Percentiles rank a stretch among this genome's conserved stretches.
These are phyloP conservation scores for Plantago coronopus DNA, from an alignment of 305 asterid genomes.

Conservation along the genomic window DNA sequence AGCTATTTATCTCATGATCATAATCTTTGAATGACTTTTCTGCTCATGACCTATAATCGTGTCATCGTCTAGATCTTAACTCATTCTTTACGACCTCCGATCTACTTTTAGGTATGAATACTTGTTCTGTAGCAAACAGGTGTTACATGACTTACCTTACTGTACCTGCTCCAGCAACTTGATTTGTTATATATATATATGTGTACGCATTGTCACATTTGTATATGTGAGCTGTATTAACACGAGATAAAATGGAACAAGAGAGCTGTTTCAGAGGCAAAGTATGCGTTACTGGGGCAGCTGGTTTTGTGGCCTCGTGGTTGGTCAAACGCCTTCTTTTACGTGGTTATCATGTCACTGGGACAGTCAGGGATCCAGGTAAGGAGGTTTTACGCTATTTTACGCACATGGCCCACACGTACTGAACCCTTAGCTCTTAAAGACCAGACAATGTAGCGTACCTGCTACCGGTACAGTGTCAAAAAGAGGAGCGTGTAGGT, in stretches of 20 bases:
- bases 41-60: constrained; percentile 11
- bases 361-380: constrained; percentile 92
- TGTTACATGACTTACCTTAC: constrained; percentile 38
- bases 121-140: constrained; percentile 17
- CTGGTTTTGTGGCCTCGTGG: constrained; percentile 90
- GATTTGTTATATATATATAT: constrained; percentile 20
- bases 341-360: constrained; percentile 67
- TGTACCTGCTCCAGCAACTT: constrained; percentile 14
- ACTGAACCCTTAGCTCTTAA: background rate
- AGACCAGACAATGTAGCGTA: too few relatives aligned
- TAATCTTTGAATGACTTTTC: constrained; percentile 5
- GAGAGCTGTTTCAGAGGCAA: constrained; percentile 34
- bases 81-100: constrained; percentile 1
- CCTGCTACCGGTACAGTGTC: too few relatives aligned
- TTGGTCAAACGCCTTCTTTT: constrained; percentile 71
- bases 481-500: background rate
- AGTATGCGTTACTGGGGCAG: constrained; percentile 90
- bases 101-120: background rate
- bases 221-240: background rate
- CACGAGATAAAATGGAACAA: constrained; percentile 15
- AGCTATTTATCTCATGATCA: background rate
- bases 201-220: background rate
- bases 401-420: background rate
- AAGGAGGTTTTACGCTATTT: background rate
- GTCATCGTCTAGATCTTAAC: background rate